A percentile compares a stretch with the other conserved stretches of the same genome.
Conservation (phyloP, 257 asterid genomes). For the Hygrophila difformis region DNA sequence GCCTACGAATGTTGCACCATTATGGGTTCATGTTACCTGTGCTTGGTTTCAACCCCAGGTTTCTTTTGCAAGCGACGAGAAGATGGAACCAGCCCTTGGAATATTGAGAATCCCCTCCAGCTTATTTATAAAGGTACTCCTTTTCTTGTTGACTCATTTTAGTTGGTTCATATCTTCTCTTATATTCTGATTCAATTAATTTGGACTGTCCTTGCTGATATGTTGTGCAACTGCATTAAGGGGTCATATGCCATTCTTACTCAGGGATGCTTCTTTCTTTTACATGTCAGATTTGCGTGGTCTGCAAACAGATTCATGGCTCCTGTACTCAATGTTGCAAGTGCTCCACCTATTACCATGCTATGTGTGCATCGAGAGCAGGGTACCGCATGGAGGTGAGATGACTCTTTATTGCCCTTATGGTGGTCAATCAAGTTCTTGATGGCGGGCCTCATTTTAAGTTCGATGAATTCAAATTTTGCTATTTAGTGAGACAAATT, state of each 20-base stretch:
- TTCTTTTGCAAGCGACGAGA: conserved; percentile 80
- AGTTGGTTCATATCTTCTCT: neutral
- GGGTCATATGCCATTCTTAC: conserved; percentile 2
- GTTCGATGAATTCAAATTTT: conserved; percentile 2
- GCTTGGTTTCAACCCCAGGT: conserved; percentile 99
- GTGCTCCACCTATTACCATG: conserved; percentile 93
- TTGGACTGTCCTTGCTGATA: neutral
- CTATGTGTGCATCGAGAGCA: conserved; percentile 92
- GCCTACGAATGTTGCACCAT: conserved; percentile 72
- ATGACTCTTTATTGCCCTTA: conserved; percentile 1
- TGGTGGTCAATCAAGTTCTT: conserved; percentile 3
- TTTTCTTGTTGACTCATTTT: conserved; percentile 4
- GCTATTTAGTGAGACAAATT: too few species aligned
- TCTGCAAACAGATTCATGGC: conserved; percentile 98
- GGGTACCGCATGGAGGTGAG: conserved; percentile 99
- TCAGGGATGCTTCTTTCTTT: neutral
- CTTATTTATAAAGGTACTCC: conserved; percentile 75
- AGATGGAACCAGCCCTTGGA: conserved; percentile 97
- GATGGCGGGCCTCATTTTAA: neutral
- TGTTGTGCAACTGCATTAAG: neutral
- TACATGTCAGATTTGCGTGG: conserved; percentile 77
- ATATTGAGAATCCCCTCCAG: conserved; percentile 85
- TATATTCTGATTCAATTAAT: too few species aligned
- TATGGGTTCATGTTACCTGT: conserved; percentile 98
- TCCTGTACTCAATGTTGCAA: conserved; percentile 94